Conservation (phyloP, 108 stramenopile species). For the Cylindrotheca fusiformis region DNA sequence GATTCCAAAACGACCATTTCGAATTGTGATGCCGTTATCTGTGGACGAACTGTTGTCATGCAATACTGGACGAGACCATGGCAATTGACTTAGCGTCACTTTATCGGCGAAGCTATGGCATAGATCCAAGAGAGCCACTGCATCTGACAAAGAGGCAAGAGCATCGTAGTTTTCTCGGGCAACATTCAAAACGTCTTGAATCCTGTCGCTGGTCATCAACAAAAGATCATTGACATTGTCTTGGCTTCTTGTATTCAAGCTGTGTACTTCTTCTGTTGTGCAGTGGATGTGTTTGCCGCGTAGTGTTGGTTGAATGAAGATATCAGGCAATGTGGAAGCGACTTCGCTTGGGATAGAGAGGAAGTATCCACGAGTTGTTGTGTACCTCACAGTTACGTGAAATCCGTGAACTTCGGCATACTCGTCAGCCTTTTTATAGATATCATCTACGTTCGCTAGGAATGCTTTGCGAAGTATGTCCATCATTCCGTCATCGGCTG, state of each 20-base stretch:
- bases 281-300: slow-evolving; percentile 74
- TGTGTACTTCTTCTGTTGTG: slow-evolving; percentile 86
- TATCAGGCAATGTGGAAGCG: slow-evolving; percentile 57
- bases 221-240: slow-evolving; percentile 87
- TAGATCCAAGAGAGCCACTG: slow-evolving; percentile 84
- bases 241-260: slow-evolving; percentile 74
- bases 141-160: slow-evolving; percentile 78
- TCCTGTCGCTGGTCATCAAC: slow-evolving; percentile 73
- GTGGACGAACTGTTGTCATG: slow-evolving; percentile 22
- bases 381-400: slow-evolving; percentile 72
- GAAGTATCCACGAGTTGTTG: slow-evolving; percentile 74
- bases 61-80: slow-evolving; percentile 79
- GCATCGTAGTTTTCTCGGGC: slow-evolving; percentile 79
- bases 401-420: slow-evolving; percentile 80
- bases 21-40: slow-evolving; percentile 47
- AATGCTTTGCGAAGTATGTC: slow-evolving; percentile 80
- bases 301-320: slow-evolving; percentile 79
- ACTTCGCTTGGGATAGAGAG: slow-evolving; percentile 63
- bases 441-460: slow-evolving; percentile 88
- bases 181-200: slow-evolving; percentile 80
- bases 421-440: slow-evolving; percentile 83
- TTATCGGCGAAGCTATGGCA: slow-evolving; percentile 88
- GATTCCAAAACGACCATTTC: slow-evolving; percentile 80
- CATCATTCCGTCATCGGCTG: slow-evolving; percentile 82
- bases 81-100: slow-evolving; percentile 64